Percentiles rank a stretch among this genome's conserved stretches.
These are phyloP conservation scores for Suillus plorans DNA, from an alignment of 768 basidiomycete genomes.

Conservation along the genomic window DNA sequence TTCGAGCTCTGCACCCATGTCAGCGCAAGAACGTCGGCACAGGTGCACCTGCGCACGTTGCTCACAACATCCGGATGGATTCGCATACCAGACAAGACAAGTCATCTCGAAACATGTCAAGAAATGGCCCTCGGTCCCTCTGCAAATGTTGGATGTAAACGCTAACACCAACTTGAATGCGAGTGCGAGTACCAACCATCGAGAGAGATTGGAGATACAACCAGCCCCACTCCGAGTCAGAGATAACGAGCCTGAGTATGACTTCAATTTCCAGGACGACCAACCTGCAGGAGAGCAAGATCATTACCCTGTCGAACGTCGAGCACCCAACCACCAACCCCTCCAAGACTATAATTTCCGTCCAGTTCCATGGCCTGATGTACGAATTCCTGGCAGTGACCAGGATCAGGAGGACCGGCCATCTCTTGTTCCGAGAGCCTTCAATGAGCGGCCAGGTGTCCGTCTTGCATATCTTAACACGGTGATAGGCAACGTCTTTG, in stretches of 20 bases:
- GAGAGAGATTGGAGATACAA: neutral
- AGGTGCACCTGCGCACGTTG: no score
- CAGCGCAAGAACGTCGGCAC: no score
- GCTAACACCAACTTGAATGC: no score
- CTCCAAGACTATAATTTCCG: neutral
- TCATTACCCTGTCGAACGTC: neutral
- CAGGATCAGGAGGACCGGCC: neutral
- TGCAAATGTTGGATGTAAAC: no score
- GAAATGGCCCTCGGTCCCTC: no score
- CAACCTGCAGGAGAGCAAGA: neutral
- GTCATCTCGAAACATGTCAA: no score
- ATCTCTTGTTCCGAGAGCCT: neutral
- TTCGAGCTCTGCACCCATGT: no score
- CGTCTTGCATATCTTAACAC: constrained; percentile 2
- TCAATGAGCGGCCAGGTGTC: constrained; percentile 9
- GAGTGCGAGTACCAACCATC: neutral
- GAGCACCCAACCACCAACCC: neutral
- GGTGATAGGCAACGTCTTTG: constrained; percentile 15
- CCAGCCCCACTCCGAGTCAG: neutral
- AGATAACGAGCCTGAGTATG: neutral
- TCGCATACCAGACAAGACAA: no score
- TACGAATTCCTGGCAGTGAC: neutral
- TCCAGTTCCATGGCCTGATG: neutral
- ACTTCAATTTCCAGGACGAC: neutral
- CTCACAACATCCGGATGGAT: no score